Evolutionary conservation across 805 yeast species (phyloP).

Genomic region (Jamesozyma lodderae): DNA sequence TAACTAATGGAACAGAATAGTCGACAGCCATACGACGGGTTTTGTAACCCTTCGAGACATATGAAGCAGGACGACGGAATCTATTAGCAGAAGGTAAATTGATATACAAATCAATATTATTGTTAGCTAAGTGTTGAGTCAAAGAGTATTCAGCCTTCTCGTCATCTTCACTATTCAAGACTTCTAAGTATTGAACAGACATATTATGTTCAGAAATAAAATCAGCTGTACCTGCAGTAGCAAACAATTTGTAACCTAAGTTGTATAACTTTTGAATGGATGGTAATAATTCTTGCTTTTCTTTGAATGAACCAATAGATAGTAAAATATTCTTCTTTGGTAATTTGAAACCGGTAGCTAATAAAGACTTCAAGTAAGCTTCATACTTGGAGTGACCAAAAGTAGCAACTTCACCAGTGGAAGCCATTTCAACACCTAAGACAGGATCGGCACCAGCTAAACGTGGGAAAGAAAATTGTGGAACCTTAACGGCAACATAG

Average conservation of each 20-base stretch:
- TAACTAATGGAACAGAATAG: slow-evolving; percentile 93
- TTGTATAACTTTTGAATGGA: slow-evolving; percentile 70
- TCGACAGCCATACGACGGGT: slow-evolving; percentile 99
- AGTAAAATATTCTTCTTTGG: slow-evolving; percentile 92
- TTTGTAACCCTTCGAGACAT: slow-evolving; percentile 93
- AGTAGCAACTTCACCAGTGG: slow-evolving; percentile 97
- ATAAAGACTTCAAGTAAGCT: slow-evolving; percentile 89
- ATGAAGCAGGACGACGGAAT: slow-evolving; percentile 97
- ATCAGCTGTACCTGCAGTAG: slow-evolving; percentile 98
- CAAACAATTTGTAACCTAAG: slow-evolving; percentile 84
- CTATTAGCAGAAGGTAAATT: slow-evolving; percentile 95
- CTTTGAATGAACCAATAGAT: slow-evolving; percentile 94
- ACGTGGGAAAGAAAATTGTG: slow-evolving; percentile 95
- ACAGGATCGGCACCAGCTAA: slow-evolving; percentile 97
- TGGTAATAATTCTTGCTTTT: slow-evolving; percentile 88
- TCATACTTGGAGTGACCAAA: slow-evolving; percentile 95
- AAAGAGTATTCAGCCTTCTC: slow-evolving; percentile 91
- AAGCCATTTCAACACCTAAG: slow-evolving; percentile 97
- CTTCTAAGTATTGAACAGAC: slow-evolving; percentile 92
- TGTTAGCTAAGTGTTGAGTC: slow-evolving; percentile 93
- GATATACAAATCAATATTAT: slow-evolving; percentile 90
- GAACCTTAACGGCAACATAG: slow-evolving; percentile 93
- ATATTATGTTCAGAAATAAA: slow-evolving; percentile 90
- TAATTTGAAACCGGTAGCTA: slow-evolving; percentile 89
- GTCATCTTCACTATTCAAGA: slow-evolving; percentile 61